These are phyloP conservation scores for Monilinia laxa DNA, from an alignment of 2,329 filamentous ascomycete species.

Conservation along the genomic window DNA sequence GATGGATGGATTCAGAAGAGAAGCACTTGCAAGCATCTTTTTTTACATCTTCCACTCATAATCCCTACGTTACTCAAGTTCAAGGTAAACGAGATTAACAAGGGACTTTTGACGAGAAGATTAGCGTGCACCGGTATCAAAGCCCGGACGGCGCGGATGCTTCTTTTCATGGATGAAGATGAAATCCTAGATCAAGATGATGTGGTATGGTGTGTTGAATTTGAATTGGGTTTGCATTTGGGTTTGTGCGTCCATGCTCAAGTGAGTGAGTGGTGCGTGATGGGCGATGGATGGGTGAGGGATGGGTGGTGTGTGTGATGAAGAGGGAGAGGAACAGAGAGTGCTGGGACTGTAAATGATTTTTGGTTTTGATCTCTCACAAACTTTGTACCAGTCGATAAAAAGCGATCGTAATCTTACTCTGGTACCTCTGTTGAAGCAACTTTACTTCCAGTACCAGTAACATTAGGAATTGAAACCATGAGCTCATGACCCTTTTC, in stretches of 20 bases:
- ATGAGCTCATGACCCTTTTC: conserved; percentile 4
- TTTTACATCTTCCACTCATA: background rate
- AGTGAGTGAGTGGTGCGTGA: conserved; percentile 1
- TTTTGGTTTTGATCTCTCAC: background rate
- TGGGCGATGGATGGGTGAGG: background rate
- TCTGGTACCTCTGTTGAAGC: background rate
- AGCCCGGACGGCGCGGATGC: background rate
- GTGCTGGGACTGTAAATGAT: background rate
- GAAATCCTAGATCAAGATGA: background rate
- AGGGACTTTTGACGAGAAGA: conserved; percentile 10
- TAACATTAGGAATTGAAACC: background rate
- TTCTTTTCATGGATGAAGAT: background rate
- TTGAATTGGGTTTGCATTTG: too few relatives aligned
- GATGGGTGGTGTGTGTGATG: background rate
- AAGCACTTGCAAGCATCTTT: conserved; percentile 17
- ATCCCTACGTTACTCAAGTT: conserved; percentile 5
- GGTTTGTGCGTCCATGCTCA: too few relatives aligned
- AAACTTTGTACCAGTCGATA: background rate
- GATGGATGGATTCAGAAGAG: background rate
- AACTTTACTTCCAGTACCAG: conserved; percentile 7
- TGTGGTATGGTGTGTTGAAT: background rate
- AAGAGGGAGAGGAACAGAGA: background rate
- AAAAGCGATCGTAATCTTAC: background rate
- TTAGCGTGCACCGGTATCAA: conserved; percentile 15
- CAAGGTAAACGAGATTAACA: background rate